These are phyloP conservation scores for Prunus armeniaca DNA, from an alignment of 306 rosid genomes.

Conservation along the genomic window DNA sequence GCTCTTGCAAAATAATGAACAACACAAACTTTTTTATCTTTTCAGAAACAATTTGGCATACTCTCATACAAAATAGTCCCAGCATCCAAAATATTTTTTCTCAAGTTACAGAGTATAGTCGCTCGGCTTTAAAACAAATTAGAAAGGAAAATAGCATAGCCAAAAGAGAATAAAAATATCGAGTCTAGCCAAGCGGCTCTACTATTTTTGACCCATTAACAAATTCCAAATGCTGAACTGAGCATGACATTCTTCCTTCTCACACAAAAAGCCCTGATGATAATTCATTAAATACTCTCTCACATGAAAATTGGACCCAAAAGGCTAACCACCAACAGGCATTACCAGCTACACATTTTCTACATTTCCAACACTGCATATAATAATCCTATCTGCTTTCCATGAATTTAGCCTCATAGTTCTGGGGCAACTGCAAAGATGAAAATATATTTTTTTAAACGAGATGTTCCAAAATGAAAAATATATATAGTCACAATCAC, in stretches of 20 bases:
- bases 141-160: too few species aligned
- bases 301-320: neutral
- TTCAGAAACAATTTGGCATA: too few species aligned
- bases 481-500: neutral
- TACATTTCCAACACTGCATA: neutral
- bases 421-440: conserved; percentile 56
- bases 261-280: neutral
- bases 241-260: neutral
- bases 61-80: too few species aligned
- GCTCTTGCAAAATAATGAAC: too few species aligned
- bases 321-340: neutral
- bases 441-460: conserved; percentile 10
- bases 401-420: conserved; percentile 60
- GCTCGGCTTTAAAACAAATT: too few species aligned
- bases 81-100: too few species aligned
- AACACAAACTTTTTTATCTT: too few species aligned
- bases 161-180: too few species aligned
- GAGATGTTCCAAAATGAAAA: conserved; percentile 1
- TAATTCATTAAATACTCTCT: neutral
- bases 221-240: neutral
- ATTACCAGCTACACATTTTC: neutral
- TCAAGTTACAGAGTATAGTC: too few species aligned
- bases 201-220: neutral
- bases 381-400: conserved; percentile 41
- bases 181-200: too few species aligned